Evolutionary conservation across 2,329 filamentous ascomycete genomes (phyloP), one percentile per base, ranked within the genome.

Genomic region (Knoxdaviesia capensis): DNA sequence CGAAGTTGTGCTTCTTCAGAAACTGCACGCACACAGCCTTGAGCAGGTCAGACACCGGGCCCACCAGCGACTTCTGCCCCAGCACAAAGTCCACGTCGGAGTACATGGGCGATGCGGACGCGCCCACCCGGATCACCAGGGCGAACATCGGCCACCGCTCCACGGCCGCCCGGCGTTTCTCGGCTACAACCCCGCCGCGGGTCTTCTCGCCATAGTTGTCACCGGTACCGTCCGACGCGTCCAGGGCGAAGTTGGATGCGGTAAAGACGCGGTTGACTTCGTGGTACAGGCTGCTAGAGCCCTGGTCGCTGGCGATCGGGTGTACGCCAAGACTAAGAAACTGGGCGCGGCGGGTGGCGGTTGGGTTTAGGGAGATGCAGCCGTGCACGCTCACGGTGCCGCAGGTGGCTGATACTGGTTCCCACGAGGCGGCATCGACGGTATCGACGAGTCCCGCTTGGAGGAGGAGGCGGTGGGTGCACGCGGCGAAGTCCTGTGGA

Each of bases 81-180:
- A 42, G 36, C 11, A 40, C 38, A 2, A 84, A 67, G 1, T 41
- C 63, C 61, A 8, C 68, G 61, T 41, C 68, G 60, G 2, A 71
- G 53, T 8, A 66, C 28, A 2, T 54, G 48, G 20, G 59, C 54
- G 5, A 53, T 43, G 11, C 58, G 55, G n/a, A 63, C 57, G 2
- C 56, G 31, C n/a, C 58, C 56, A 2, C 51, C 46, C 7, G 44
- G 8, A 94, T 70, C 31, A 73, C 73, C n/a, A 96, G 59, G 50
- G 77, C 80, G 51, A 94, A 96, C 77, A 88, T 88, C 0, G 88
- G 86, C 76, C 84, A 90, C 41, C 74, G 71, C 51, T 94, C 85
- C 7, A 87, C 62, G 0, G 75, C 68, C 53, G 83, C 88, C 37
- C 64, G 67, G 8, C 59, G 57, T 51, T 65, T 74, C 34, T 48